Evolutionary conservation across 305 asterid species (phyloP), one percentile per base, ranked within the genome.

Genomic region (Plantago lanceolata): DNA sequence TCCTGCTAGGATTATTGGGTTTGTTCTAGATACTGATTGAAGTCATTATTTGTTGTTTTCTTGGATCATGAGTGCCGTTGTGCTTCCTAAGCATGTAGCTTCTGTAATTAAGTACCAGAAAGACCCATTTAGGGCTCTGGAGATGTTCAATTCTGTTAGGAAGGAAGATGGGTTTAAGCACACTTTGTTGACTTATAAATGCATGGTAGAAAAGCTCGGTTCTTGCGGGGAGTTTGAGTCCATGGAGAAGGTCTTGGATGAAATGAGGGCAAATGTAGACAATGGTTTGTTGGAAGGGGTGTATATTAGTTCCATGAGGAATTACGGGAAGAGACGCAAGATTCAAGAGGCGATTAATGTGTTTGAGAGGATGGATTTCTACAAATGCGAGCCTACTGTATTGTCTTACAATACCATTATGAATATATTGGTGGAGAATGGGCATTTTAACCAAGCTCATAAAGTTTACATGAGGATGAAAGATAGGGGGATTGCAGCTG

Each of bases 301-400:
- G 62, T 93, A 90, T 66, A 74, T 90, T 31, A 66, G 73, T 77
- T 88, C 80, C 19, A 87, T 93, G 81, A 84, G 82, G 66, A 82
- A 73, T 71, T 93, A 93, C 72, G 99, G 96, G 9, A 83, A 76
- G 82, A 84, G 73, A 63, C 81, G 78, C 61, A 90, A 70, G 75
- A 68, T 90, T 75, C 90, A 90, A 72, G 88, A 84, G 57, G 96
- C 97, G 0, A 94, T 84, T 48, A 62, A 85, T 75, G 85, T 87
- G 79, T 93, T 93, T 57, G 97, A 93, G 68, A 83, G 91, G 73
- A 87, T 89, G 96, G 96, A 90, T 59, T 90, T 93, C 65, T 93
- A 84, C 77, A 70, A 79, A 16, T 93, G 96, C 64, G 84, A 82
- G 51, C 90, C 94, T 0, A 81, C 94, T 0, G 80, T 87, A 43